Conservation (phyloP, 768 basidiomycete genomes). For the Serendipita indica region DNA sequence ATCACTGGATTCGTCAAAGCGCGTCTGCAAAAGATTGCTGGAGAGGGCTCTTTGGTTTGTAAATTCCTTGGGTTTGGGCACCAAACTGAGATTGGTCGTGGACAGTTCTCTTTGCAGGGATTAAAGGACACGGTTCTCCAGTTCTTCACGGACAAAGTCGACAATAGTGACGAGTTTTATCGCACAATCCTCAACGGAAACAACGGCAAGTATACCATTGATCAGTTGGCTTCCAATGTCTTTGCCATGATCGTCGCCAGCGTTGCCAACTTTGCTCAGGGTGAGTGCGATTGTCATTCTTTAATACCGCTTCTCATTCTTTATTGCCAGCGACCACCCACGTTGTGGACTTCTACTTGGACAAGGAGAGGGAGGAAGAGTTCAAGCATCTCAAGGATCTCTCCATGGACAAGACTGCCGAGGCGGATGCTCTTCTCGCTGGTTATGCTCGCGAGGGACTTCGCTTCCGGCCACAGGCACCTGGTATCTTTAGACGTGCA, state of each 20-base stretch:
- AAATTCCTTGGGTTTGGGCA: background rate
- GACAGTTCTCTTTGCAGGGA: constrained; percentile 75
- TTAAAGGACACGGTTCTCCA: constrained; percentile 43
- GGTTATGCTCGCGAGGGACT: constrained; percentile 41
- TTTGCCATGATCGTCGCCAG: constrained; percentile 55
- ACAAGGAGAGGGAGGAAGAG: constrained; percentile 28
- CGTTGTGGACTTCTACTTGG: constrained; percentile 46
- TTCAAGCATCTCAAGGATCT: constrained; percentile 22
- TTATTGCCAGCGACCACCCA: constrained; percentile 18
- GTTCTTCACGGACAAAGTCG: constrained; percentile 61
- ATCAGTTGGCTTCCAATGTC: constrained; percentile 52
- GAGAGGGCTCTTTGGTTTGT: constrained; percentile 28
- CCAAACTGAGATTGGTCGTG: background rate
- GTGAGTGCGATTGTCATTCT: constrained; percentile 25
- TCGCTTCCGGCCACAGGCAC: background rate
- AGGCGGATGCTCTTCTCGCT: constrained; percentile 22
- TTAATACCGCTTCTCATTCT: background rate
- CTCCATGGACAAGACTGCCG: constrained; percentile 13
- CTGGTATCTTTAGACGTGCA: constrained; percentile 29
- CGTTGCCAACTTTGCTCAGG: constrained; percentile 54
- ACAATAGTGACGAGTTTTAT: constrained; percentile 31
- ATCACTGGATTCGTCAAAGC: constrained; percentile 43
- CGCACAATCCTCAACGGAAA: constrained; percentile 13
- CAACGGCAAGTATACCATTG: constrained; percentile 25
- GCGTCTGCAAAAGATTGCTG: constrained; percentile 28